These are phyloP conservation scores for Dentipellis fragilis DNA, from an alignment of 768 basidiomycete species.

Conservation along the genomic window DNA sequence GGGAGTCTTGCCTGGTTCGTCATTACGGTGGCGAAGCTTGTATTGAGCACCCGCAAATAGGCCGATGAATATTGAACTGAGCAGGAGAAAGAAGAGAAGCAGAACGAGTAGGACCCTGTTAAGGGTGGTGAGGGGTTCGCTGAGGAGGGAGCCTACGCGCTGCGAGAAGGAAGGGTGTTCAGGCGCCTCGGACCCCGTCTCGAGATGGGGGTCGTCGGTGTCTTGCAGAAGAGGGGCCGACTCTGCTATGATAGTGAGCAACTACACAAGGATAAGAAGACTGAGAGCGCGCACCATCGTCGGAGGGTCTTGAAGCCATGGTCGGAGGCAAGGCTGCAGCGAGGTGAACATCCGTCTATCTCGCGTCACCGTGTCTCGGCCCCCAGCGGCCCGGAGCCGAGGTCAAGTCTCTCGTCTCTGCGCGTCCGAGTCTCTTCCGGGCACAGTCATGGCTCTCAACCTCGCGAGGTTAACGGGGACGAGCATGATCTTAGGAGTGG, in stretches of 20 bases:
- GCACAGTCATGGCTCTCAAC: neutral
- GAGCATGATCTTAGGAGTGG: constrained; percentile 95
- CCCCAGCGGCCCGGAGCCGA: neutral
- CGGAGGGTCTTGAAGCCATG: constrained; percentile 13
- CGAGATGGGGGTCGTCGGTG: constrained; percentile 31
- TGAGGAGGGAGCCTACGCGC: constrained; percentile 45
- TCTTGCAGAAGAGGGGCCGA: constrained; percentile 53
- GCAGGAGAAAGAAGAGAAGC: constrained; percentile 66
- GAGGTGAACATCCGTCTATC: too few relatives aligned
- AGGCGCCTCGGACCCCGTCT: constrained; percentile 12
- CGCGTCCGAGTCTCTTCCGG: neutral
- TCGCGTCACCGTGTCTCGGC: neutral
- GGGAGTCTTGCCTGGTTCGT: constrained; percentile 27
- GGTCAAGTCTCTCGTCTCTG: neutral
- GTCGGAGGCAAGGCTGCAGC: too few relatives aligned
- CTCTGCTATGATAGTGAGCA: constrained; percentile 30
- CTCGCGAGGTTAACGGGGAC: constrained; percentile 74
- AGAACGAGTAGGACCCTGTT: constrained; percentile 74
- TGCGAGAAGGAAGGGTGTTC: constrained; percentile 29
- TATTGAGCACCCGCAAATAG: constrained; percentile 87
- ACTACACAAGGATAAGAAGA: neutral
- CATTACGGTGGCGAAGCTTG: constrained; percentile 45
- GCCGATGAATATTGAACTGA: constrained; percentile 84
- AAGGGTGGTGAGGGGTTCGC: constrained; percentile 74
- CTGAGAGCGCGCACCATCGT: constrained; percentile 7